Conservation (phyloP, 139 green algal genomes). For the Picochlorum sp. region DNA sequence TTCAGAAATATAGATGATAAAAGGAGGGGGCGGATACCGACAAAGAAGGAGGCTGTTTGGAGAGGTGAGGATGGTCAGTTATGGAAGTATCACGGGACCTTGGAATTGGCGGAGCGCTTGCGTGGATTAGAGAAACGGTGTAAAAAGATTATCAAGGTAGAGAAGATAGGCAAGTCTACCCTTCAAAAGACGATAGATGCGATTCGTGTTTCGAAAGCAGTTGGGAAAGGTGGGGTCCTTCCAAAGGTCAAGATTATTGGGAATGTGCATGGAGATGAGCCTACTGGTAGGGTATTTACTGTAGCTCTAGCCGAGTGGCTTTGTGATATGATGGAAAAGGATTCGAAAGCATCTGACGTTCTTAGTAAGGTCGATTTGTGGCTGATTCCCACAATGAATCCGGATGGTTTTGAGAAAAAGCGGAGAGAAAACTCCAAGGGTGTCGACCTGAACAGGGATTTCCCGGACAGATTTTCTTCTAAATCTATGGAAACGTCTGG, state of each 20-base stretch:
- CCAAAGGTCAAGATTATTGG: conserved; percentile 62
- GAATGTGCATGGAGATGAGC: conserved; percentile 87
- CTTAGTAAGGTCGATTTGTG: conserved; percentile 54
- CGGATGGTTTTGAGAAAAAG: conserved; percentile 69
- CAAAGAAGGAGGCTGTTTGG: conserved; percentile 9
- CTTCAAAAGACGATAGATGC: no score
- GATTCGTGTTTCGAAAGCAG: no score
- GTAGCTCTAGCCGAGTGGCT: conserved; percentile 70
- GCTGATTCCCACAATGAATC: conserved; percentile 77
- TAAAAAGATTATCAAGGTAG: no score
- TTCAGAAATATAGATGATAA: no score
- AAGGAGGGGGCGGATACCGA: not conserved
- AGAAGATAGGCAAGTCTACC: no score
- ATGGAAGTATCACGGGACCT: not conserved
- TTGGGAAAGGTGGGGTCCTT: conserved; percentile 15
- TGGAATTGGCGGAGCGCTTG: conserved; percentile 2
- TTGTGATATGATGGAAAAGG: conserved; percentile 40
- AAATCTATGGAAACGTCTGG: conserved; percentile 23
- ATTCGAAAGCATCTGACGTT: conserved; percentile 28
- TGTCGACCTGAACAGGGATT: conserved; percentile 86
- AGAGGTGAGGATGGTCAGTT: no score
- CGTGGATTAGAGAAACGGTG: not conserved
- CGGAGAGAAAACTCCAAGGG: conserved; percentile 38
- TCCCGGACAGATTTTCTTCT: conserved; percentile 62
- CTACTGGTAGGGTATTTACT: conserved; percentile 63